A percentile compares a stretch with the other conserved stretches of the same genome.
phyloP scores from a whole-genome alignment of 805 yeast species.

The Saccharomyces kudriavzevii region DNA sequence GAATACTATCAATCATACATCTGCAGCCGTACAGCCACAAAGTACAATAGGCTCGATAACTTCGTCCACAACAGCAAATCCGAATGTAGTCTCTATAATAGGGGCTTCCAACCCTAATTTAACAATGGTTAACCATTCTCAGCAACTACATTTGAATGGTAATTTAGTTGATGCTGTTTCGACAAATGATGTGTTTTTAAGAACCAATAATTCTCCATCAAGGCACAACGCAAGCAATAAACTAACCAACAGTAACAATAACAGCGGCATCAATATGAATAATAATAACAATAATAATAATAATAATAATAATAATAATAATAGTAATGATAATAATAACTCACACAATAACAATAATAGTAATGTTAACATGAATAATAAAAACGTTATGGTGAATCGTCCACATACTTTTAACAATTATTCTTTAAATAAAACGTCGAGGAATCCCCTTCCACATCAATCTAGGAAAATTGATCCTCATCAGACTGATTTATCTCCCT shows the following conservation, averaged over 20 bases:
- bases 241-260: conserved; percentile 14
- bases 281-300: conserved; percentile 13
- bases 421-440: neutral
- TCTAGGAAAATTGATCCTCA: neutral
- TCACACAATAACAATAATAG: conserved; percentile 9
- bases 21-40: neutral
- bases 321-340: conserved; percentile 8
- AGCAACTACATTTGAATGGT: conserved; percentile 31
- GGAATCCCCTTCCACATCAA: neutral
- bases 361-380: conserved; percentile 4
- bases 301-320: conserved; percentile 4
- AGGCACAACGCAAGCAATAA: neutral
- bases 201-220: conserved; percentile 17
- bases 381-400: neutral
- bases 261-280: conserved; percentile 14
- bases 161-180: conserved; percentile 79
- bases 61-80: conserved; percentile 8
- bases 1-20: neutral
- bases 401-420: neutral
- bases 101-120: conserved; percentile 4
- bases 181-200: conserved; percentile 83
- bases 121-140: neutral
- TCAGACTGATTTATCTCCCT: neutral
- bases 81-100: conserved; percentile 10
- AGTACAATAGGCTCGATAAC: conserved; percentile 3